Evolutionary conservation across 768 basidiomycete species (phyloP).

Genomic region (Phanerochaete carnosa): DNA sequence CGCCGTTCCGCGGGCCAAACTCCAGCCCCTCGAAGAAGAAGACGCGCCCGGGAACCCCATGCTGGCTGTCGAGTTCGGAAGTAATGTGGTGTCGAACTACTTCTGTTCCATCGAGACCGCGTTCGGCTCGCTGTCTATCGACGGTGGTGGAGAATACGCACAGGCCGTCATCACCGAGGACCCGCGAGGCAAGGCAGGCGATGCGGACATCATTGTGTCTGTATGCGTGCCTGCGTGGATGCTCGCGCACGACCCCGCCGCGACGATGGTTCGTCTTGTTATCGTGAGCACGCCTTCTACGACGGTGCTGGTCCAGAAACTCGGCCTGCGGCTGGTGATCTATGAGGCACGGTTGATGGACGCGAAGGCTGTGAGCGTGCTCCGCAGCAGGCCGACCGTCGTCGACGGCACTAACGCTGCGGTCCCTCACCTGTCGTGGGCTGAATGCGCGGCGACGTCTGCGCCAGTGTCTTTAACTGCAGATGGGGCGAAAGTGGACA

Average conservation of each 20-base stretch:
- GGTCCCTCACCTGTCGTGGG: neutral
- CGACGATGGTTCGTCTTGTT: neutral
- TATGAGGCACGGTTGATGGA: neutral
- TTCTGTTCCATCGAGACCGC: constrained; percentile 25
- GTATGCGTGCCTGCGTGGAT: constrained; percentile 26
- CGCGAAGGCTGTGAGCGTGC: neutral
- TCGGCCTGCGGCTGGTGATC: neutral
- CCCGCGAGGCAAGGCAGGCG: constrained; percentile 13
- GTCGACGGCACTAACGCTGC: neutral
- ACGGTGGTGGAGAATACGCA: constrained; percentile 11
- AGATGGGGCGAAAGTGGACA: neutral
- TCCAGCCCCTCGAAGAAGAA: constrained; percentile 25
- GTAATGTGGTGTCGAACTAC: constrained; percentile 21
- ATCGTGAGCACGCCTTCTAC: neutral
- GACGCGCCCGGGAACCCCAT: constrained; percentile 23
- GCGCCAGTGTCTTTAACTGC: neutral
- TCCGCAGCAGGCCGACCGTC: neutral
- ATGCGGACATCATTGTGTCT: constrained; percentile 14
- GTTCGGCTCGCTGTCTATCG: constrained; percentile 16
- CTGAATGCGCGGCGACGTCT: neutral
- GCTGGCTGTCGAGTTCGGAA: constrained; percentile 22
- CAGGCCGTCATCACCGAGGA: constrained; percentile 16
- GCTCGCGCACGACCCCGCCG: constrained; percentile 13
- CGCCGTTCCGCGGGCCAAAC: constrained; percentile 31
- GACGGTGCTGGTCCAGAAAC: neutral